A percentile compares a stretch with the other conserved stretches of the same genome.
phyloP scores from a whole-genome alignment of 2,329 filamentous ascomycete species.

The Paecilomyces sp. region DNA sequence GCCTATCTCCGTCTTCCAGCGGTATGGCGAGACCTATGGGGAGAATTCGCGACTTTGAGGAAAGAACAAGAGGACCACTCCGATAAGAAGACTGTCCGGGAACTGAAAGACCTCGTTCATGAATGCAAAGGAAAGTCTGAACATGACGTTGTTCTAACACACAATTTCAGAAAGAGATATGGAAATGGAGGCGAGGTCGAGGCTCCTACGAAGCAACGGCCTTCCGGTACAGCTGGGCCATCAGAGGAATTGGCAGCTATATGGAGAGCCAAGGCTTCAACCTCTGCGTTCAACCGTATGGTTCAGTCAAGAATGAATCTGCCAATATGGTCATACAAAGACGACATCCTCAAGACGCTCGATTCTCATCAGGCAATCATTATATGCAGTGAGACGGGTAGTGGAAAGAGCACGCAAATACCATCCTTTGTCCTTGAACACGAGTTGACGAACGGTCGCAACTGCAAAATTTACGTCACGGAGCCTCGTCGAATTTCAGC shows the following conservation, averaged over 20 bases:
- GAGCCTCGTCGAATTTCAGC: constrained; percentile 94
- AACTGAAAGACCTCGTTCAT: constrained; percentile 45
- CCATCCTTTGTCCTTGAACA: constrained; percentile 89
- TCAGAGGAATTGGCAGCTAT: constrained; percentile 41
- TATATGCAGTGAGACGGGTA: constrained; percentile 93
- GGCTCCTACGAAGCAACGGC: constrained; percentile 15
- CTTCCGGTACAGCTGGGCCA: constrained; percentile 14
- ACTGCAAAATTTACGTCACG: constrained; percentile 91
- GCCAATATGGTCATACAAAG: constrained; percentile 81
- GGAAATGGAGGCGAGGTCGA: constrained; percentile 21
- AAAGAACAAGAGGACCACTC: constrained; percentile 62
- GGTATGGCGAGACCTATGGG: constrained; percentile 79
- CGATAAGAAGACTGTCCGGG: constrained; percentile 63
- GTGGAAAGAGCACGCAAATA: constrained; percentile 96
- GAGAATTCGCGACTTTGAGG: constrained; percentile 64
- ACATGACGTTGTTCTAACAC: constrained; percentile 67
- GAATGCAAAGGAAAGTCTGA: constrained; percentile 46
- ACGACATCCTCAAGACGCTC: constrained; percentile 70
- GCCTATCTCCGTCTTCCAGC: constrained; percentile 69
- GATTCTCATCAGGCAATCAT: constrained; percentile 80
- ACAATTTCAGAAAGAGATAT: constrained; percentile 59
- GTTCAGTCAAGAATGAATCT: constrained; percentile 68
- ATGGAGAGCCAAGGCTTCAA: constrained; percentile 47
- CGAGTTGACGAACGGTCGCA: constrained; percentile 68
- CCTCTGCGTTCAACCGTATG: constrained; percentile 66